phyloP scores from a whole-genome alignment of 768 basidiomycete genomes.

The Lactarius deliciosus region DNA sequence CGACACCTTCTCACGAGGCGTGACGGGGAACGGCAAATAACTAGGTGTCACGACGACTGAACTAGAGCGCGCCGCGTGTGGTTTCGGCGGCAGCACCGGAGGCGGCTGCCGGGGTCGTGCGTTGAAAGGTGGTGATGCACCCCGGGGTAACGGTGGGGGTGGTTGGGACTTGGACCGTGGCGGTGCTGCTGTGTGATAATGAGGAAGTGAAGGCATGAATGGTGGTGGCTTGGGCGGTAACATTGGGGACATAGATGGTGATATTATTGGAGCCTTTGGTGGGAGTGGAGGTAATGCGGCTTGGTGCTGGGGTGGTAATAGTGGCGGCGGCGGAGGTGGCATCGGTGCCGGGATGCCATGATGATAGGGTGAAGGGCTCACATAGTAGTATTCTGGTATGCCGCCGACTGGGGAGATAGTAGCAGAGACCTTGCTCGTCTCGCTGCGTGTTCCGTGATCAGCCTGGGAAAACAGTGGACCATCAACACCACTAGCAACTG shows the following conservation, averaged over 20 bases:
- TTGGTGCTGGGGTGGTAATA: neutral
- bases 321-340: neutral
- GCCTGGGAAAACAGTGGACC: neutral
- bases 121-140: neutral
- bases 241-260: constrained; percentile 13
- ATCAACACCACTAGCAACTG: neutral
- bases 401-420: neutral
- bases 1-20: neutral
- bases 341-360: neutral
- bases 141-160: neutral
- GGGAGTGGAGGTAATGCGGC: constrained; percentile 20
- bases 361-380: constrained; percentile 17
- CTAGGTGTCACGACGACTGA: neutral
- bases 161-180: constrained; percentile 17
- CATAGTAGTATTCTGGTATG: neutral
- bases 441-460: neutral
- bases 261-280: constrained; percentile 15
- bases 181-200: neutral
- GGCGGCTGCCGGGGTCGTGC: constrained; percentile 1
- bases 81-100: constrained; percentile 13
- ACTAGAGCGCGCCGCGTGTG: constrained; percentile 5
- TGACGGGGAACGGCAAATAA: neutral
- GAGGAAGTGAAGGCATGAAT: neutral
- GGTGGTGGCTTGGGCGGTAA: constrained; percentile 19
- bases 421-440: neutral